These are phyloP conservation scores for Suhomyces pyralidae DNA, from an alignment of 805 yeast genomes.

Conservation along the genomic window DNA sequence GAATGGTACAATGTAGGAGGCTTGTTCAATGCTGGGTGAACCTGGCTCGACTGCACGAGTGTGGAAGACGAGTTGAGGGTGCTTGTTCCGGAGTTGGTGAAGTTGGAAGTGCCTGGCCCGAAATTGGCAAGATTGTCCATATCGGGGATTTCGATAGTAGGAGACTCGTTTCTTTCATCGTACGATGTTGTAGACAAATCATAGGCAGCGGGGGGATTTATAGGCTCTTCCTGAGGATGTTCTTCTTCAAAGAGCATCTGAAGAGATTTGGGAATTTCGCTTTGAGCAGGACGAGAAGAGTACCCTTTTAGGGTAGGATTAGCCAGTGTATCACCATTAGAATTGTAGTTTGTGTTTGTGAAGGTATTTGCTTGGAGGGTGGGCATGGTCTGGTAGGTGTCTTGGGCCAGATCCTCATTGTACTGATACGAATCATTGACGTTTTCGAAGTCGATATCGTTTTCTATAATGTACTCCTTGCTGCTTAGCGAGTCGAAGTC, in stretches of 20 bases:
- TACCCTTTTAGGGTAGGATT: constrained; percentile 1
- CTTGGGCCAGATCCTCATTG: constrained; percentile 17
- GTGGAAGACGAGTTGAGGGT: background rate
- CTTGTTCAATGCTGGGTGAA: constrained; percentile 28
- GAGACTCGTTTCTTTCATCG: constrained; percentile 46
- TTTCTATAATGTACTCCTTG: constrained; percentile 68
- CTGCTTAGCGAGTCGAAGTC: constrained; percentile 83
- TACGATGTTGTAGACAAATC: constrained; percentile 5
- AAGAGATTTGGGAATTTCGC: constrained; percentile 69
- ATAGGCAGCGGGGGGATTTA: background rate
- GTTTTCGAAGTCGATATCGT: constrained; percentile 50
- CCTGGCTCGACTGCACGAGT: background rate
- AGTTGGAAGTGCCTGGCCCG: constrained; percentile 3
- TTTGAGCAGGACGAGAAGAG: background rate
- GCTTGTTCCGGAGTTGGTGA: background rate
- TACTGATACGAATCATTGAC: constrained; percentile 23
- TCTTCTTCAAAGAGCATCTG: constrained; percentile 63
- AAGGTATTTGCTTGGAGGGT: constrained; percentile 17
- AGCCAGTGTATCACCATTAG: background rate
- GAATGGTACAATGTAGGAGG: constrained; percentile 44
- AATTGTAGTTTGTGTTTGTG: constrained; percentile 4
- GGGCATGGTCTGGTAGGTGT: constrained; percentile 27
- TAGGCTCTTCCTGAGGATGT: constrained; percentile 4
- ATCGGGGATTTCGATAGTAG: constrained; percentile 69
- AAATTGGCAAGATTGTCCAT: constrained; percentile 45